Evolutionary conservation across 768 basidiomycete species (phyloP).

Genomic region (Xanthoconium stramineum): DNA sequence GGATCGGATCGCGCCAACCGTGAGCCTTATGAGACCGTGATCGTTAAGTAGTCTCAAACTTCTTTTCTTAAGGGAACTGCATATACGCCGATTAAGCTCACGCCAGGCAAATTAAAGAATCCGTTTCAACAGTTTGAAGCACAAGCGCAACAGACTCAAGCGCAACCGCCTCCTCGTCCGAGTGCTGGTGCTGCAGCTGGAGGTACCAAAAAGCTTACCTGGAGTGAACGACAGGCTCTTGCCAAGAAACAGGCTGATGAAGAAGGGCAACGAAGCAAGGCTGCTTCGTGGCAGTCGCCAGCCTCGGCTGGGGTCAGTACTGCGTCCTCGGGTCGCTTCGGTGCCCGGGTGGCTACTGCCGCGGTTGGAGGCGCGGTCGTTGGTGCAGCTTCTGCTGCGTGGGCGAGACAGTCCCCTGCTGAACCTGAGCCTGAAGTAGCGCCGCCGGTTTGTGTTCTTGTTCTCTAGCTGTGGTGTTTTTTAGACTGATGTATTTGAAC

Average conservation of each 20-base stretch:
- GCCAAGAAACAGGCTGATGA: slow-evolving; percentile 85
- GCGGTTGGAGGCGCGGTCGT: slow-evolving; percentile 33
- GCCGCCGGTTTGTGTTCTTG: slow-evolving; percentile 26
- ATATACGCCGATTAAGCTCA: slow-evolving; percentile 84
- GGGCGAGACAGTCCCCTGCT: slow-evolving; percentile 11
- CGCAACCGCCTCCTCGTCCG: slow-evolving; percentile 27
- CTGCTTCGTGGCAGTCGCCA: slow-evolving; percentile 46
- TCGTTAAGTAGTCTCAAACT: not conserved
- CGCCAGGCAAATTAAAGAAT: slow-evolving; percentile 86
- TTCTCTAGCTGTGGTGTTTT: not conserved
- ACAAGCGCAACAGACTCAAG: slow-evolving; percentile 42
- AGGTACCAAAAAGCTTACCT: slow-evolving; percentile 78
- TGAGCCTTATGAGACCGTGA: slow-evolving; percentile 20
- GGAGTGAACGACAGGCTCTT: slow-evolving; percentile 90
- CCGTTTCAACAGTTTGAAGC: slow-evolving; percentile 67
- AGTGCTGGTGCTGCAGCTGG: slow-evolving; percentile 16
- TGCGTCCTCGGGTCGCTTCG: slow-evolving; percentile 39
- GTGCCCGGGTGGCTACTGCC: slow-evolving; percentile 27
- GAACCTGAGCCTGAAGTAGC: slow-evolving; percentile 30
- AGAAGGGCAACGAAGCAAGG: slow-evolving; percentile 64
- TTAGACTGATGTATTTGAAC: slow-evolving; percentile 2
- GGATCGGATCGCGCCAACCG: slow-evolving; percentile 79
- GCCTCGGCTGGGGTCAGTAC: slow-evolving; percentile 32
- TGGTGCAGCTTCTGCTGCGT: slow-evolving; percentile 25
- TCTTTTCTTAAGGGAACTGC: slow-evolving; percentile 55